Conservation (phyloP, 2,329 filamentous ascomycete species). For the Curvularia hawaiiensis region DNA sequence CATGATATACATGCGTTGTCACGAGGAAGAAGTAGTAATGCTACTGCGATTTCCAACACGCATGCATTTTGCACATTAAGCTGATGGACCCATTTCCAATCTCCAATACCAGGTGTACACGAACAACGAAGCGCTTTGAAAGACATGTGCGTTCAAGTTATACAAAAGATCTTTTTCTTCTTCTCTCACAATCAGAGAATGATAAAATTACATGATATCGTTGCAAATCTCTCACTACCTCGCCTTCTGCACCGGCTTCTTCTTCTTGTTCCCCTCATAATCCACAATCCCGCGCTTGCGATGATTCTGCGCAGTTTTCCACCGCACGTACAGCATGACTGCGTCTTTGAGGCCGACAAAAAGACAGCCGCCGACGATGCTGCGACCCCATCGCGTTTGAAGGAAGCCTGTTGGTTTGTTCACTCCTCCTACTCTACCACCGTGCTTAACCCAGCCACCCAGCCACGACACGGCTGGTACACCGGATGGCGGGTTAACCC, state of each 20-base stretch:
- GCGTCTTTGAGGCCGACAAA: constrained; percentile 83
- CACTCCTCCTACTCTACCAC: constrained; percentile 15
- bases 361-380: constrained; percentile 83
- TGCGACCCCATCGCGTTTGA: constrained; percentile 86
- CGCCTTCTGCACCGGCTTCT: not conserved
- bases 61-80: too few relatives aligned
- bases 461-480: constrained; percentile 25
- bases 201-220: too few relatives aligned
- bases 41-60: too few relatives aligned
- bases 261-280: constrained; percentile 24
- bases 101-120: too few relatives aligned
- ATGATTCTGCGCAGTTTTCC: constrained; percentile 57
- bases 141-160: too few relatives aligned
- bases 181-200: too few relatives aligned
- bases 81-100: too few relatives aligned
- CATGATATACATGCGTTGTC: too few relatives aligned
- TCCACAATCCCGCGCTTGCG: constrained; percentile 53
- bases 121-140: too few relatives aligned
- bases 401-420: constrained; percentile 67
- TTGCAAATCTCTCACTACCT: not conserved
- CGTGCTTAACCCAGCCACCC: constrained; percentile 25
- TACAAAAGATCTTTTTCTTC: too few relatives aligned
- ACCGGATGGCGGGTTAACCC: constrained; percentile 58
- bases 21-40: too few relatives aligned
- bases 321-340: constrained; percentile 63